Base-by-base conservation (phyloP, 225 moss, liverwort and hornwort genomes). In the Thuidium tamariscinum region DNA sequence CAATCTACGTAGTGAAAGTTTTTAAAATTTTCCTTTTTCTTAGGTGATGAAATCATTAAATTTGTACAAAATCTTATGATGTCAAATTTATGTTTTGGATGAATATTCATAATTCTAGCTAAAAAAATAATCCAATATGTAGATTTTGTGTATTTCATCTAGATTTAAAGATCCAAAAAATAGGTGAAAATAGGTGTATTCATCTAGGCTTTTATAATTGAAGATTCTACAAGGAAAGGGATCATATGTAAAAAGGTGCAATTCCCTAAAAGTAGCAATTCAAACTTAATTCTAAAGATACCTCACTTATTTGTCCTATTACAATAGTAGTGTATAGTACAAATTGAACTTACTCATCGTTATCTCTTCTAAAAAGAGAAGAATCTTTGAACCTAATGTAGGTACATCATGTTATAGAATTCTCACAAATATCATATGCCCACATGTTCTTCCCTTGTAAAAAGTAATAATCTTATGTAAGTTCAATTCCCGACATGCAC, bases 221-320 rank as follows among this genome's bases (percentile, higher is more conserved):
- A 34, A 23, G 8, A 23, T 22, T 5, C 9, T 36, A 5, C 1
- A 54, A 1, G 7, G 7, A 54, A 52, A 23, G 9, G n/a, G 3
- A 3, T 3, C 21, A 36, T 60, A 27, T 26, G 26, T 52, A 22
- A n/a, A 9, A 2, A 54, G 4, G 36, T 52, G 14, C n/a, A 54
- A 23, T 5, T 23, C 9, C 2, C 1, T 3, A 9, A 22, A n/a
- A 23, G 3, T 14, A 52, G 8, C 0, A 52, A 52, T 52, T n/a
- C 23, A 54, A 52, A n/a, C n/a, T 22, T 54, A n/a, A n/a, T n/a
- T 15, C 2, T 52, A 1, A 75, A 1, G 3, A 3, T 22, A 36
- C 3, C 60, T 60, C 10, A n/a, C 0, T 22, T 0, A 0, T n/a
- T 0, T 51, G 1, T 22, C 3, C 11, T 11, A 10, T 1, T 46